These are phyloP conservation scores for Scedosporium aurantiacum DNA, from an alignment of 2,329 filamentous ascomycete genomes.

Conservation along the genomic window DNA sequence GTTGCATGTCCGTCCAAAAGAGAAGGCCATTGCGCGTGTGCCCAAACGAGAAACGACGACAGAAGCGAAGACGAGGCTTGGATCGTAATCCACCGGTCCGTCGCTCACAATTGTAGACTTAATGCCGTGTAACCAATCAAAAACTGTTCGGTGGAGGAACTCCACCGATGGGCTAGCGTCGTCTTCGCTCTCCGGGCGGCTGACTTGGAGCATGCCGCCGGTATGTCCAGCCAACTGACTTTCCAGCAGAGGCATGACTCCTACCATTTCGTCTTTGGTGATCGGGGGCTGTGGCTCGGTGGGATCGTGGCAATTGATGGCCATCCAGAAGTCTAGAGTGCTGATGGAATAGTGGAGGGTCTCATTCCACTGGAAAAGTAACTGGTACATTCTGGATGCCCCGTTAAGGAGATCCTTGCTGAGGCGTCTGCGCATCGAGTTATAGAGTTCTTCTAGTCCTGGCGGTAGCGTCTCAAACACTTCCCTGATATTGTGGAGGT, in stretches of 20 bases:
- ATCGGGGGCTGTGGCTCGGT: neutral
- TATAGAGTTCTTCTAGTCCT: neutral
- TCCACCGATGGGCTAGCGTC: neutral
- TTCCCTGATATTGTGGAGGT: neutral
- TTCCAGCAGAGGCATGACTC: neutral
- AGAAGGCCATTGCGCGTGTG: neutral
- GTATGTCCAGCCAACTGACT: neutral
- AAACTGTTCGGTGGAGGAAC: neutral
- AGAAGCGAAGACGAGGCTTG: neutral
- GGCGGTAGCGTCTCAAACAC: neutral
- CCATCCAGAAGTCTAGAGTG: neutral
- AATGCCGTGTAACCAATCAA: neutral
- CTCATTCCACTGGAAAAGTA: neutral
- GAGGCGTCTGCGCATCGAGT: neutral
- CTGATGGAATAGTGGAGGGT: neutral
- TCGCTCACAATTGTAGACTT: neutral
- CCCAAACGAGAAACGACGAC: neutral
- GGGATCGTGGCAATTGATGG: neutral
- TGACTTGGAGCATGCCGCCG: neutral
- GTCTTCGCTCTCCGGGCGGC: neutral
- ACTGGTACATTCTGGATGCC: neutral
- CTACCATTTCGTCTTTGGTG: neutral
- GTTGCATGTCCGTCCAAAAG: neutral
- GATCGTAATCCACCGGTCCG: neutral
- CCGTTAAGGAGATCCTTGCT: neutral